Evolutionary conservation across 257 asterid species (phyloP).

Genomic region (Paulownia fortunei): DNA sequence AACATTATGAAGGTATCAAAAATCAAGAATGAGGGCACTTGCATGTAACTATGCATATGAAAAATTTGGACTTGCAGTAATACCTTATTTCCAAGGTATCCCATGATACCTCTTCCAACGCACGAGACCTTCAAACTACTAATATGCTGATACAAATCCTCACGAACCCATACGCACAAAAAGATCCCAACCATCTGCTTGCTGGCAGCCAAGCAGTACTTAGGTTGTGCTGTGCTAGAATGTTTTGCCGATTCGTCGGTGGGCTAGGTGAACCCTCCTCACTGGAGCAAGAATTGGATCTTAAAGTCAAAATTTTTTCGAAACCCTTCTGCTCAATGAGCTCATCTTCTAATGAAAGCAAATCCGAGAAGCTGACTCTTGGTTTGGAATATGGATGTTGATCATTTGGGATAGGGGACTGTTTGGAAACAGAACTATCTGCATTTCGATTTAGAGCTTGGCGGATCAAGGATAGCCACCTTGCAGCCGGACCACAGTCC

Average conservation of each 20-base stretch:
- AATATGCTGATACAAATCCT: slow-evolving; percentile 48
- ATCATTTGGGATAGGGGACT: slow-evolving; percentile 22
- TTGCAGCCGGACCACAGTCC: slow-evolving; percentile 69
- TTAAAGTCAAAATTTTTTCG: slow-evolving; percentile 16
- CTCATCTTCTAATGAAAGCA: slow-evolving; percentile 45
- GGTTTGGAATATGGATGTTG: slow-evolving; percentile 33
- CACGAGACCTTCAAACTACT: slow-evolving; percentile 65
- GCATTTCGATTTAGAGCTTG: slow-evolving; percentile 49
- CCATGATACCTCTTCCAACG: slow-evolving; percentile 81
- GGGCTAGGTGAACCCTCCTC: slow-evolving; percentile 36
- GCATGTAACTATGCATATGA: neutral
- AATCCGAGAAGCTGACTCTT: slow-evolving; percentile 60
- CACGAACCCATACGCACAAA: slow-evolving; percentile 68
- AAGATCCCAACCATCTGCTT: slow-evolving; percentile 90
- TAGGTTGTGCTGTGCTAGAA: slow-evolving; percentile 1
- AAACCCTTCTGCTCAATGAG: slow-evolving; percentile 13
- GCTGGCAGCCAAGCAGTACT: slow-evolving; percentile 67
- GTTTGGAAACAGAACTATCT: slow-evolving; percentile 16
- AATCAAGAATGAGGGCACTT: too few species aligned
- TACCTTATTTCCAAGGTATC: slow-evolving; percentile 89
- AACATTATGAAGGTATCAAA: too few species aligned
- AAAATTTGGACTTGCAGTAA: too few species aligned
- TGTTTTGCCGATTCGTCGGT: neutral
- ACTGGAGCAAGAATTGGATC: slow-evolving; percentile 19
- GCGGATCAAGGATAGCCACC: slow-evolving; percentile 74